These are phyloP conservation scores for Dentipellis sp. DNA, from an alignment of 768 basidiomycete genomes.

Conservation along the genomic window DNA sequence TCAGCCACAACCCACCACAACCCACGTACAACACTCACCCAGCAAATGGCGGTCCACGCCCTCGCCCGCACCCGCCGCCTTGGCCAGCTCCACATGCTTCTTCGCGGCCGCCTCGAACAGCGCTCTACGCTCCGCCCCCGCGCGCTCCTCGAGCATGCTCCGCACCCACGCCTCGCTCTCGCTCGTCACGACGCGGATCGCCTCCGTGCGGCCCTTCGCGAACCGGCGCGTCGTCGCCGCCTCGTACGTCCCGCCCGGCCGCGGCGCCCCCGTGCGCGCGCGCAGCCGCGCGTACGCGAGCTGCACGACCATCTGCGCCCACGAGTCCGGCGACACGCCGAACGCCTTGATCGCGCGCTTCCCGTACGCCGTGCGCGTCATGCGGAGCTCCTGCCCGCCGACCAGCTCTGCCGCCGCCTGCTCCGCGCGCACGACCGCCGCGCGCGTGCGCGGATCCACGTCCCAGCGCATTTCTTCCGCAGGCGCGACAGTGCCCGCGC, in stretches of 20 bases:
- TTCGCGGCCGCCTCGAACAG: slow-evolving; percentile 53
- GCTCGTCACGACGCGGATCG: slow-evolving; percentile 74
- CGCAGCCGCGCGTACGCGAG: slow-evolving; percentile 76
- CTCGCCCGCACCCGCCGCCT: slow-evolving; percentile 50
- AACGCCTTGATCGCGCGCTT: slow-evolving; percentile 81
- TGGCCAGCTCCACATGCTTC: slow-evolving; percentile 60
- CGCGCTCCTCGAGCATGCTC: slow-evolving; percentile 55
- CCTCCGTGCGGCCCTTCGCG: slow-evolving; percentile 86
- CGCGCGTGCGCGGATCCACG: slow-evolving; percentile 34
- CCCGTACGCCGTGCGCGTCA: slow-evolving; percentile 67
- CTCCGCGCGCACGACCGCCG: slow-evolving; percentile 51
- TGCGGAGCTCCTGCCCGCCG: slow-evolving; percentile 52
- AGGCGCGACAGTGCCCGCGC: slow-evolving; percentile 14
- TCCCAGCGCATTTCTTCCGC: slow-evolving; percentile 59
- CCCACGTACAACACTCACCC: slow-evolving; percentile 34
- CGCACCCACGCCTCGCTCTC: slow-evolving; percentile 73
- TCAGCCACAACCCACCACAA: background rate
- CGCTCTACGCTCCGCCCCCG: slow-evolving; percentile 33
- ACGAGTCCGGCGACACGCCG: slow-evolving; percentile 87
- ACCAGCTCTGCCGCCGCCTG: slow-evolving; percentile 47
- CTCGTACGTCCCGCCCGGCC: slow-evolving; percentile 84
- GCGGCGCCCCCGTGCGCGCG: slow-evolving; percentile 30
- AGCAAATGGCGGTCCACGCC: slow-evolving; percentile 87
- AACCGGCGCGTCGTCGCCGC: slow-evolving; percentile 87
- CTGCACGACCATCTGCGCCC: slow-evolving; percentile 90